Conservation (phyloP, 306 rosid genomes). For the Clitoria ternatea region DNA sequence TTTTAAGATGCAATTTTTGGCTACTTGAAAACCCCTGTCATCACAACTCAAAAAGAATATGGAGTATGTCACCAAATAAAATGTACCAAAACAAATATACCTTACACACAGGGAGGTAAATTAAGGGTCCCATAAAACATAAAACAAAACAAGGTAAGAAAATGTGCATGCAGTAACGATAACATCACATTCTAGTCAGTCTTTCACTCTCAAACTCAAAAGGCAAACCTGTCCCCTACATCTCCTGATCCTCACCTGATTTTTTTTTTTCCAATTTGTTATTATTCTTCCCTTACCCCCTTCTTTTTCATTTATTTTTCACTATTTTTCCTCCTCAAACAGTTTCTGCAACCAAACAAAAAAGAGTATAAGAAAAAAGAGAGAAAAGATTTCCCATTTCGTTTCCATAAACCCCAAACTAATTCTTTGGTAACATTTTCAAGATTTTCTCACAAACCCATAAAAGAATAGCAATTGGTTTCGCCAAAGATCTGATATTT, state of each 20-base stretch:
- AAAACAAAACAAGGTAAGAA: neutral
- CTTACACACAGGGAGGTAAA: too few relatives aligned
- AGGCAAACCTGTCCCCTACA: neutral
- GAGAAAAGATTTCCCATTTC: neutral
- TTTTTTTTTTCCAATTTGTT: neutral
- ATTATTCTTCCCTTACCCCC: neutral
- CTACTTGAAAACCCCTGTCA: too few relatives aligned
- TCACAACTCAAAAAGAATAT: neutral
- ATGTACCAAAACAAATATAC: neutral
- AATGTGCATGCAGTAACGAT: conserved; percentile 27
- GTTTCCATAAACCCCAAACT: conserved; percentile 9
- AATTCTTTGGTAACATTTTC: neutral
- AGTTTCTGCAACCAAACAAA: neutral
- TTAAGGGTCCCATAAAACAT: neutral
- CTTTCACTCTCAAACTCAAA: conserved; percentile 19
- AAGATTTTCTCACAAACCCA: conserved; percentile 21
- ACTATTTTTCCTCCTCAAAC: neutral
- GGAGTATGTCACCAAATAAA: too few relatives aligned
- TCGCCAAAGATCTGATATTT: conserved; percentile 26
- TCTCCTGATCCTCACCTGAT: conserved; percentile 3
- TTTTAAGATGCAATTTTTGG: too few relatives aligned
- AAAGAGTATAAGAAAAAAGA: too few relatives aligned
- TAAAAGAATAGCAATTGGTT: neutral
- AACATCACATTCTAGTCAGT: neutral
- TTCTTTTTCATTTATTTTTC: neutral